These are phyloP conservation scores for Rhododendron ovatum DNA, from an alignment of 148 eudicot species.

Conservation along the genomic window DNA sequence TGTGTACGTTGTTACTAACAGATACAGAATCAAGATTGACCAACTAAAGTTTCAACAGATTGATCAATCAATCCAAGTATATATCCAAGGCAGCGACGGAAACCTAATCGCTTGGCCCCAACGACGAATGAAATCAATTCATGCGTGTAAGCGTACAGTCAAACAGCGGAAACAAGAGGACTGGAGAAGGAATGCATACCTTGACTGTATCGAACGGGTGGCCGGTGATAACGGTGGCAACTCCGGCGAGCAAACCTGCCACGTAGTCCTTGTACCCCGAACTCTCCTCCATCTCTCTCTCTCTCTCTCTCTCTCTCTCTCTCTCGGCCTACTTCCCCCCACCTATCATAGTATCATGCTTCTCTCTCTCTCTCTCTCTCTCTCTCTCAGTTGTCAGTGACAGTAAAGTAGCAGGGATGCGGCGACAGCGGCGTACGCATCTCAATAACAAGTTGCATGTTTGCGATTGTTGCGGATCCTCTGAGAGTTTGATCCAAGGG, in stretches of 20 bases:
- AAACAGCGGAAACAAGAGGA: not conserved
- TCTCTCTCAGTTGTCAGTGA: not conserved
- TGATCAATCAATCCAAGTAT: not conserved
- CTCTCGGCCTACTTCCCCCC: not conserved
- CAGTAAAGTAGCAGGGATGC: not conserved
- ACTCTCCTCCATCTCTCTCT: constrained; percentile 24
- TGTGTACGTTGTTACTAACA: not conserved
- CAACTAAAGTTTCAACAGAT: not conserved
- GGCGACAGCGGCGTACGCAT: not conserved
- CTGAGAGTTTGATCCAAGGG: not conserved
- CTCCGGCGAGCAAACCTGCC: constrained; percentile 81
- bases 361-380: not conserved
- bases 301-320: not conserved
- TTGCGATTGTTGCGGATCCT: not conserved
- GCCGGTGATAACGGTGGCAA: constrained; percentile 73
- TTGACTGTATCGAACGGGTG: constrained; percentile 97
- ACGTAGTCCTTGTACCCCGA: constrained; percentile 66
- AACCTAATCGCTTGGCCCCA: not conserved
- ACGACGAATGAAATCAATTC: not conserved
- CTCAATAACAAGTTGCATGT: not conserved
- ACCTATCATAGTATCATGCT: not conserved
- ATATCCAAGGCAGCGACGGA: not conserved
- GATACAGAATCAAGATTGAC: not conserved
- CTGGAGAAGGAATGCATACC: constrained; percentile 30
- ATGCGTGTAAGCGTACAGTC: not conserved